Conservation (phyloP, 2,329 filamentous ascomycete genomes). For the Clarireedia monteithiana region DNA sequence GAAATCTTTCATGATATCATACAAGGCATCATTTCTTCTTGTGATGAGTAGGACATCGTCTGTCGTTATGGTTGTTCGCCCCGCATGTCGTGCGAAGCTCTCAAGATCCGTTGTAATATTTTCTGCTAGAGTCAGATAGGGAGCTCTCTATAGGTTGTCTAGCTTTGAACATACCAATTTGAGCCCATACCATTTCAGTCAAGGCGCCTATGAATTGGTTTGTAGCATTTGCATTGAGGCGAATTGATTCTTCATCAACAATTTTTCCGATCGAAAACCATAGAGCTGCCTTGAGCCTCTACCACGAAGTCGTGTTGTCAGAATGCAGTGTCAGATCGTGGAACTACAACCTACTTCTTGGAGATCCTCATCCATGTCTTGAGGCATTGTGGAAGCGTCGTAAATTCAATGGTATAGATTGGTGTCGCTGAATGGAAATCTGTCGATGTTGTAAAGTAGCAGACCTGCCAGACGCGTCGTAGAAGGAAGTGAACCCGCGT, state of each 20-base stretch:
- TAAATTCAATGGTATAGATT: background rate
- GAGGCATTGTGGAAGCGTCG: constrained; percentile 11
- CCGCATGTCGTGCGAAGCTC: constrained; percentile 67
- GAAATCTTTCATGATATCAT: constrained; percentile 63
- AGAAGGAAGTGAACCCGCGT: background rate
- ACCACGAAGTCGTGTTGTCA: background rate
- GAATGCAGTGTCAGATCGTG: background rate
- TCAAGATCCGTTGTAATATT: constrained; percentile 54
- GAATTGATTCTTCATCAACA: constrained; percentile 74
- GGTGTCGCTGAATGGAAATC: background rate
- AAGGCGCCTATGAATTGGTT: constrained; percentile 82
- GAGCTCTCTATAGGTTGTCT: background rate
- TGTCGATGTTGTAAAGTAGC: background rate
- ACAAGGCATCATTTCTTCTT: constrained; percentile 77
- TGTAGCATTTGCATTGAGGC: constrained; percentile 73
- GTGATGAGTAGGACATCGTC: constrained; percentile 85
- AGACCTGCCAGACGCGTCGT: background rate
- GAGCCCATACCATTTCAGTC: constrained; percentile 80
- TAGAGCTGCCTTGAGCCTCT: constrained; percentile 78
- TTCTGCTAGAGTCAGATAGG: constrained; percentile 31
- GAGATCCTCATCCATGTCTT: constrained; percentile 19
- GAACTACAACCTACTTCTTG: constrained; percentile 14
- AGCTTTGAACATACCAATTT: constrained; percentile 55
- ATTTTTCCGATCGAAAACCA: constrained; percentile 83
- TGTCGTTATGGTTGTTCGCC: constrained; percentile 69